Evolutionary conservation across 768 basidiomycete species (phyloP), one percentile per base, ranked within the genome.

Genomic region (Russula sp.): DNA sequence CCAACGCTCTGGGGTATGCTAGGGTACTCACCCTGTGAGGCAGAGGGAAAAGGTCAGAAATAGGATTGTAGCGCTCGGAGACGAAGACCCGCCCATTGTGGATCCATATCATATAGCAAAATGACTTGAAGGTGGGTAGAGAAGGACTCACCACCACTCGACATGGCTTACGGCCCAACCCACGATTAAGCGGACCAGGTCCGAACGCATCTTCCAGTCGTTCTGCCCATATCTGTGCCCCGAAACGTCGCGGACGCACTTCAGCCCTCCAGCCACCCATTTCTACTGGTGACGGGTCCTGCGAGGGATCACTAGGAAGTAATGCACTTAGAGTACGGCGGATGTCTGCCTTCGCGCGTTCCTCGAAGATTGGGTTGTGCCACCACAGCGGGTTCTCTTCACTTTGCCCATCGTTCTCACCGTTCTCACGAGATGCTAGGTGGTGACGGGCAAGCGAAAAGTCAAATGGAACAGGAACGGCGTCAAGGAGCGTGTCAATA

Each of bases 161-260:
- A 48, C 55, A 51, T 18, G 67, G 67, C 26, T 61, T 65, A 26
- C 61, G 62, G 26, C 59, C 59, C 28, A 56, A 14, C 26, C 67
- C 67, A 32, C 67, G 67, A 6, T 53, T 26, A 18, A 65, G 58
- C 18, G 55, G 59, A 22, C 67, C 67, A 13, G 67, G 59, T 16
- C 64, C 67, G 46, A 61, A 66, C 30, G 60, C 48, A 30, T 57
- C 60, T 52, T 67, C 65, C 28, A 66, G 67, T 28, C 59, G 48
- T 28, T 65, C 63, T 5, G 55, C 36, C 66, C 66, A 67, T 22
- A 65, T 54, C 34, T 42, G 42, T 22, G n/a, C 63, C 26, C 63
- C 50, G 10, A 59, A 46, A 11, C 38, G 55, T n/a, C 64, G 64
- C 40, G 54, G 64, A 46, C 48, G 49, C 14, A 61, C 32, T 30